Evolutionary conservation across 306 rosid species (phyloP).

Genomic region (Gleditsia sinensis): DNA sequence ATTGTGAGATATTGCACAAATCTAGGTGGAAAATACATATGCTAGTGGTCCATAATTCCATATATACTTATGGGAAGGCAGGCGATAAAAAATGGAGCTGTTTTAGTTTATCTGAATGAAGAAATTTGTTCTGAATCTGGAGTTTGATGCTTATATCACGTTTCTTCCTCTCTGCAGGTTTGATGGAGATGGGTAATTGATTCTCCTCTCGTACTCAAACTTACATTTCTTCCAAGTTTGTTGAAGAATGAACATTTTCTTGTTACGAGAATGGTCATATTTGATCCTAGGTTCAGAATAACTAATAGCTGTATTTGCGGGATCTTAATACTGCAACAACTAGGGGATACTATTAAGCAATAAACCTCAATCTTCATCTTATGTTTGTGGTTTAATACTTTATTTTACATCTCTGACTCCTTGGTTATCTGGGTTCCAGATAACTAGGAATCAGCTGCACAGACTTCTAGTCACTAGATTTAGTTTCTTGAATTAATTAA

Average conservation of each 20-base stretch:
- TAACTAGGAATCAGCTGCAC: background rate
- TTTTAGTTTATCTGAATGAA: conserved; percentile 16
- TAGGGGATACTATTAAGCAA: conserved; percentile 17
- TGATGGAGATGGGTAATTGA: conserved; percentile 96
- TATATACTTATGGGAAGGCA: conserved; percentile 11
- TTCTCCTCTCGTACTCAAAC: conserved; percentile 29
- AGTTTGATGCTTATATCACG: conserved; percentile 35
- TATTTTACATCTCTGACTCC: background rate
- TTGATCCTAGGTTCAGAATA: background rate
- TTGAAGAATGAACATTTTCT: conserved; percentile 8
- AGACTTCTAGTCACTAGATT: background rate
- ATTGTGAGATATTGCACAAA: background rate
- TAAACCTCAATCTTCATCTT: conserved; percentile 11
- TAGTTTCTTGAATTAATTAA: conserved; percentile 18
- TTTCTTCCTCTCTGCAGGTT: conserved; percentile 65
- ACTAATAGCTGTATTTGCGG: conserved; percentile 9
- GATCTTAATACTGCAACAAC: conserved; percentile 2
- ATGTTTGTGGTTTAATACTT: background rate
- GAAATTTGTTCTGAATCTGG: conserved; percentile 4
- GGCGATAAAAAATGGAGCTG: background rate
- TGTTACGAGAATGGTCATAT: conserved; percentile 13
- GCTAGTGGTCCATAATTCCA: conserved; percentile 4
- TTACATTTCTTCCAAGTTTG: conserved; percentile 23
- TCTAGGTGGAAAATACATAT: conserved; percentile 15
- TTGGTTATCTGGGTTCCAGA: background rate